A percentile compares a stretch with the other conserved stretches of the same genome.
These are phyloP conservation scores for Sphagnurus paluster DNA, from an alignment of 1,284 basidiomycete genomes.

Conservation along the genomic window DNA sequence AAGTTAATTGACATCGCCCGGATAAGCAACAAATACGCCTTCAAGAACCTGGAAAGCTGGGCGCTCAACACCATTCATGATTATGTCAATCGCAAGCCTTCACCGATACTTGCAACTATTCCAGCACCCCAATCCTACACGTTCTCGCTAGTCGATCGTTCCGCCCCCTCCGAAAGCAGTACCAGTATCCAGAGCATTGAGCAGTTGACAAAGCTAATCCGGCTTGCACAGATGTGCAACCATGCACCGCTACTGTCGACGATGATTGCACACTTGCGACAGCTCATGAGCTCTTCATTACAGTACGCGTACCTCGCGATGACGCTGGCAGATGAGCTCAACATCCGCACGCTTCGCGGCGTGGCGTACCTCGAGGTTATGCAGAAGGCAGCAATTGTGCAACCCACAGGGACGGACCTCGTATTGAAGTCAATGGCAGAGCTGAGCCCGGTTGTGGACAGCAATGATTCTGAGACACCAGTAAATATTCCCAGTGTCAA, in stretches of 20 bases:
- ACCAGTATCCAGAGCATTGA: slow-evolving; percentile 37
- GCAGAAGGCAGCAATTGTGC: slow-evolving; percentile 54
- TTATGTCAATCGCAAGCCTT: slow-evolving; percentile 59
- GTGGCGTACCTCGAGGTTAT: slow-evolving; percentile 69
- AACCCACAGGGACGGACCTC: slow-evolving; percentile 28
- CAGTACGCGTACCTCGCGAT: slow-evolving; percentile 69
- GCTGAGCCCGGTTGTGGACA: no score
- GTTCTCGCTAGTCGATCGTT: slow-evolving; percentile 22
- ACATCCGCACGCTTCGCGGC: slow-evolving; percentile 55
- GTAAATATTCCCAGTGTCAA: slow-evolving; percentile 19
- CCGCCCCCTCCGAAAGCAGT: slow-evolving; percentile 11
- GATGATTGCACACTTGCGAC: slow-evolving; percentile 55
- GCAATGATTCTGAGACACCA: not conserved
- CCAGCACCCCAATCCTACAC: slow-evolving; percentile 32
- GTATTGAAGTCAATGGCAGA: slow-evolving; percentile 19
- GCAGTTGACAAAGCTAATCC: slow-evolving; percentile 57
- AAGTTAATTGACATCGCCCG: slow-evolving; percentile 62
- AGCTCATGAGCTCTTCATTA: slow-evolving; percentile 56
- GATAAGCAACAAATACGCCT: slow-evolving; percentile 66
- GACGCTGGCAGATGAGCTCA: slow-evolving; percentile 65
- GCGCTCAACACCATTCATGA: slow-evolving; percentile 64
- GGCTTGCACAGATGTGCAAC: slow-evolving; percentile 62
- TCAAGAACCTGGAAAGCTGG: slow-evolving; percentile 70
- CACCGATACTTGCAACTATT: slow-evolving; percentile 45
- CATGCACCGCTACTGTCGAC: slow-evolving; percentile 57